phyloP scores from a whole-genome alignment of 2,329 filamentous ascomycete genomes.

The Stachybotrys chlorohalonatus region DNA sequence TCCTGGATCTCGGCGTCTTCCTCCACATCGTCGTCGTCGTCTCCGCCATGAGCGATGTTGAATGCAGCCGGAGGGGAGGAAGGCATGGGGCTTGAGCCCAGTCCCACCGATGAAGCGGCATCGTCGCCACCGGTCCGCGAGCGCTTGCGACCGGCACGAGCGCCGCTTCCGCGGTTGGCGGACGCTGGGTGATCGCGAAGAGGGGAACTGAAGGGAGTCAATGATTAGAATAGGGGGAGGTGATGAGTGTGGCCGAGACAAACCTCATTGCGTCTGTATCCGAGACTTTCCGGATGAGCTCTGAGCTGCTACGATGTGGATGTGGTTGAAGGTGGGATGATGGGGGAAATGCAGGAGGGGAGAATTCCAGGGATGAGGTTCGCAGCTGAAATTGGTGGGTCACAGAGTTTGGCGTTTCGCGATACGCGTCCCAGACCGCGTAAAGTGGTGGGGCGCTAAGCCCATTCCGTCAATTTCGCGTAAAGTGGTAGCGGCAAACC shows the following conservation, averaged over 20 bases:
- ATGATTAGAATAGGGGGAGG: neutral
- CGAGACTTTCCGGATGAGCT: neutral
- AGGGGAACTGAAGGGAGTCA: slow-evolving; percentile 55
- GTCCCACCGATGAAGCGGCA: slow-evolving; percentile 38
- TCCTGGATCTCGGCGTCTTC: slow-evolving; percentile 65
- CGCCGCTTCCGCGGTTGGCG: slow-evolving; percentile 63
- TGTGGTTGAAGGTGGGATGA: neutral
- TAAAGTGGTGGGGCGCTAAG: neutral
- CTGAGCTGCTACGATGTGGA: neutral
- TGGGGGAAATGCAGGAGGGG: neutral
- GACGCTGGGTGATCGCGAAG: slow-evolving; percentile 72
- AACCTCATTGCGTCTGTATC: neutral
- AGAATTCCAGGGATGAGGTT: neutral
- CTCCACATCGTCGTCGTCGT: slow-evolving; percentile 64
- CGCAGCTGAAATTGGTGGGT: neutral
- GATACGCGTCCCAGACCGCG: neutral
- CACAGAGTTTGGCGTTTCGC: neutral
- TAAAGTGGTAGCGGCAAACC: neutral
- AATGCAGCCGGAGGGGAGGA: slow-evolving; percentile 54
- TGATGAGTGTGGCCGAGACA: neutral
- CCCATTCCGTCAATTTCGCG: neutral
- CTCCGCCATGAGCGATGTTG: slow-evolving; percentile 55
- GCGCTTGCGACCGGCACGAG: slow-evolving; percentile 44
- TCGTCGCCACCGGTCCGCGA: slow-evolving; percentile 43
- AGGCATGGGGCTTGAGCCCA: slow-evolving; percentile 54